Conservation (phyloP, 2,329 filamentous ascomycete species). For the Catunica adiposa region DNA sequence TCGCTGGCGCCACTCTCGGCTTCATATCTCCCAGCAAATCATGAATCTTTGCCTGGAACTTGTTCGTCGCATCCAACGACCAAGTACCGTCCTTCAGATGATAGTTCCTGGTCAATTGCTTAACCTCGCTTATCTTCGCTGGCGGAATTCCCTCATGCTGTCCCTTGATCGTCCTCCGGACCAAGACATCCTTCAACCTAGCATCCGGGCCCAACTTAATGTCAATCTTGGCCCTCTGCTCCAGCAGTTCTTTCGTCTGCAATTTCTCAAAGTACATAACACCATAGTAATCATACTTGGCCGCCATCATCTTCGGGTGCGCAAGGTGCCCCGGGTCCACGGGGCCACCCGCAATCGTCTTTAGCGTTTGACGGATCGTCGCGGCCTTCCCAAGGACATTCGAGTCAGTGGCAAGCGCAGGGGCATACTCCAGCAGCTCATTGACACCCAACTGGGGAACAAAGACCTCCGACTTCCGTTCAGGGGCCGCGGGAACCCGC, state of each 20-base stretch:
- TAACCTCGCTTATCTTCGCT: conserved; percentile 21
- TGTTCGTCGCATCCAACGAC: conserved; percentile 20
- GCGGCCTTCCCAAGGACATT: conserved; percentile 20
- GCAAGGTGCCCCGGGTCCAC: conserved; percentile 20
- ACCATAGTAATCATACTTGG: conserved; percentile 19
- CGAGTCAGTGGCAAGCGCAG: conserved; percentile 21
- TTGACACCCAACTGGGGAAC: conserved; percentile 24
- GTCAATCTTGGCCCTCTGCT: conserved; percentile 17
- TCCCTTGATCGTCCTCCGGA: conserved; percentile 22
- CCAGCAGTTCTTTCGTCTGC: conserved; percentile 19
- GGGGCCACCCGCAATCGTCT: conserved; percentile 23
- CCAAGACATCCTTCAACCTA: conserved; percentile 18
- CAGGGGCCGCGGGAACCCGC: conserved; percentile 7
- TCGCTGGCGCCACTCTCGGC: not conserved
- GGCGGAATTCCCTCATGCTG: conserved; percentile 22
- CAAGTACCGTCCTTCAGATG: conserved; percentile 26
- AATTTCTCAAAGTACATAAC: conserved; percentile 22
- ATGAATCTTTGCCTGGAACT: conserved; percentile 24
- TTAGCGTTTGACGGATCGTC: conserved; percentile 23
- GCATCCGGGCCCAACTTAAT: conserved; percentile 14
- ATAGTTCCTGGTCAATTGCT: conserved; percentile 23
- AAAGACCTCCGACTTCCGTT: conserved; percentile 17
- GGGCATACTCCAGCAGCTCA: conserved; percentile 20
- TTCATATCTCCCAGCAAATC: conserved; percentile 9
- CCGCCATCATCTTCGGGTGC: conserved; percentile 20